phyloP scores from a whole-genome alignment of 1,284 basidiomycete species.

The Tilletiopsis washingtonensis region DNA sequence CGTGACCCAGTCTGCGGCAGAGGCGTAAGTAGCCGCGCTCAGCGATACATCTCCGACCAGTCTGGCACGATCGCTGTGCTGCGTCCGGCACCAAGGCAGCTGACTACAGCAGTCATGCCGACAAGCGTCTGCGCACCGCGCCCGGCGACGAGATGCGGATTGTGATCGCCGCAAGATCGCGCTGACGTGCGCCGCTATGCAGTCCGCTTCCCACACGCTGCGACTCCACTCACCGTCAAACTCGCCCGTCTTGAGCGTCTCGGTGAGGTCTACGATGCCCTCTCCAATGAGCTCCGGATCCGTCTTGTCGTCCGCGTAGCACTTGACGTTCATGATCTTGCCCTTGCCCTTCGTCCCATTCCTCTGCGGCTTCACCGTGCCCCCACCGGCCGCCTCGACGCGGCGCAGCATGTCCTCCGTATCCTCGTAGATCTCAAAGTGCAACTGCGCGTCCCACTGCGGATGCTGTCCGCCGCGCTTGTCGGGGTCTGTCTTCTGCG shows the following conservation, averaged over 20 bases:
- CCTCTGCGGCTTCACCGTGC: slow-evolving; percentile 1
- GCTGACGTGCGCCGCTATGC: too few relatives aligned
- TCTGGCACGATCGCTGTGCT: too few relatives aligned
- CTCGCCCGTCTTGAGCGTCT: slow-evolving; percentile 86
- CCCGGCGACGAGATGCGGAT: too few relatives aligned
- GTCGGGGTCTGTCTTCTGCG: slow-evolving; percentile 66
- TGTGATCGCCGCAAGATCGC: too few relatives aligned
- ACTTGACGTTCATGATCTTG: slow-evolving; percentile 69
- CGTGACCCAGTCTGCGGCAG: slow-evolving; percentile 74
- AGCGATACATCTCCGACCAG: too few relatives aligned
- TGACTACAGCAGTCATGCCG: too few relatives aligned
- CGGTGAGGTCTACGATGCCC: slow-evolving; percentile 72
- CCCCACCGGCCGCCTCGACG: slow-evolving; percentile 9
- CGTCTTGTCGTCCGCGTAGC: slow-evolving; percentile 88
- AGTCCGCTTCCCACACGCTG: neutral
- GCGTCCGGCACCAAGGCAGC: too few relatives aligned
- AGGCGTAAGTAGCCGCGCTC: neutral
- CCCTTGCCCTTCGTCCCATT: slow-evolving; percentile 49
- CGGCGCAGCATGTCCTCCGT: slow-evolving; percentile 58
- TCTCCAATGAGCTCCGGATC: slow-evolving; percentile 97
- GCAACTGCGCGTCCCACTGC: slow-evolving; percentile 96
- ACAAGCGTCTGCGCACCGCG: too few relatives aligned
- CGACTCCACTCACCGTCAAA: slow-evolving; percentile 68
- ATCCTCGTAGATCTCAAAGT: slow-evolving; percentile 82
- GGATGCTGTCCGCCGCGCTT: slow-evolving; percentile 96